These are phyloP conservation scores for Solanum aculeatissimum DNA, from an alignment of 305 asterid species.

Conservation along the genomic window DNA sequence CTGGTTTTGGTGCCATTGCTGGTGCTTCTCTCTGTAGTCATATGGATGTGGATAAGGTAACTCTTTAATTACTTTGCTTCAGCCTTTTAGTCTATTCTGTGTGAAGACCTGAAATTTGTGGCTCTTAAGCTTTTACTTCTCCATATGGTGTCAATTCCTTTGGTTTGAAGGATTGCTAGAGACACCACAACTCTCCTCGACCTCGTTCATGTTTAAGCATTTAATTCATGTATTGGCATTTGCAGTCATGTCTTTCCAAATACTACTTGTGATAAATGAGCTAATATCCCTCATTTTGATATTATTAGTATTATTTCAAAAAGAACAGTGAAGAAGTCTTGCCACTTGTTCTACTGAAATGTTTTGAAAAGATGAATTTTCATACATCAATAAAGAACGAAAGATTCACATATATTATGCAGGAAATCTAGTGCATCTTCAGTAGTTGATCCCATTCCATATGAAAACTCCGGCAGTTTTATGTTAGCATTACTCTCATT, in stretches of 20 bases:
- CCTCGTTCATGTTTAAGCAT: background rate
- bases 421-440: background rate
- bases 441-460: background rate
- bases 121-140: background rate
- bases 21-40: slow-evolving; percentile 94
- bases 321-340: background rate
- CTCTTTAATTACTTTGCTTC: background rate
- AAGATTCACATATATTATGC: background rate
- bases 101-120: background rate
- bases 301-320: background rate
- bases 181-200: background rate
- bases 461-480: background rate
- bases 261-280: background rate
- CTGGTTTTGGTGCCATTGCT: slow-evolving; percentile 90
- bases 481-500: background rate
- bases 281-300: background rate
- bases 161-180: background rate
- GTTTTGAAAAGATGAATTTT: background rate
- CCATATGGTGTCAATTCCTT: background rate
- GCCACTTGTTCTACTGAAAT: background rate
- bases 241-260: background rate
- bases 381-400: background rate
- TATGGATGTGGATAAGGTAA: slow-evolving; percentile 98
- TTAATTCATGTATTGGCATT: background rate
- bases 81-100: background rate